Evolutionary conservation across 305 asterid genomes (phyloP).

Genomic region (Euphrasia arctica): DNA sequence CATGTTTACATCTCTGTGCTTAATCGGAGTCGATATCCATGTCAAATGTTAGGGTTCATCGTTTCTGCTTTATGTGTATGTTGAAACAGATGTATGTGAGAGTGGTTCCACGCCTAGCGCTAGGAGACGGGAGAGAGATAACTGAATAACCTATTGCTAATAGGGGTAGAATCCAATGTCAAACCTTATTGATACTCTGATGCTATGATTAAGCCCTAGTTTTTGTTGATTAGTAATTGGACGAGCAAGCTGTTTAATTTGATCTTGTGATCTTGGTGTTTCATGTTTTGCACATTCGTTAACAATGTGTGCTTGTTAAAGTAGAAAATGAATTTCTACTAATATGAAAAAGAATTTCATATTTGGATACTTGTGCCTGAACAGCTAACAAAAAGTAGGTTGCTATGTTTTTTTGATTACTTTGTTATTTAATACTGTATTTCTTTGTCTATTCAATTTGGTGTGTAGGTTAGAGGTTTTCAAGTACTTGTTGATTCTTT

Average conservation of each 20-base stretch:
- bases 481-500: neutral
- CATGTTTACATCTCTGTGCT: neutral
- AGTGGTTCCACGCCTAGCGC: no score
- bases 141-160: no score
- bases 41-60: neutral
- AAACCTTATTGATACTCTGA: neutral
- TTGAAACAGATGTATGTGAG: neutral
- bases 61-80: neutral
- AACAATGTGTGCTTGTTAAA: neutral
- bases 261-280: neutral
- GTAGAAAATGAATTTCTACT: neutral
- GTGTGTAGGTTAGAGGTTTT: conserved; percentile 14
- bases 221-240: neutral
- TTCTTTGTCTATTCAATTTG: neutral
- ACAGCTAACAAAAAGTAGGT: neutral
- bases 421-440: neutral
- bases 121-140: no score
- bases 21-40: neutral
- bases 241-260: neutral
- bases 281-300: neutral
- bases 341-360: neutral
- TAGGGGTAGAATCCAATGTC: no score
- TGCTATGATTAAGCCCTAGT: neutral
- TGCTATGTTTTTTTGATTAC: neutral
- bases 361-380: conserved; percentile 9